A percentile compares a stretch with the other conserved stretches of the same genome.
phyloP scores from a whole-genome alignment of 495 filamentous ascomycete genomes.

The Neohortaea acidophila region DNA sequence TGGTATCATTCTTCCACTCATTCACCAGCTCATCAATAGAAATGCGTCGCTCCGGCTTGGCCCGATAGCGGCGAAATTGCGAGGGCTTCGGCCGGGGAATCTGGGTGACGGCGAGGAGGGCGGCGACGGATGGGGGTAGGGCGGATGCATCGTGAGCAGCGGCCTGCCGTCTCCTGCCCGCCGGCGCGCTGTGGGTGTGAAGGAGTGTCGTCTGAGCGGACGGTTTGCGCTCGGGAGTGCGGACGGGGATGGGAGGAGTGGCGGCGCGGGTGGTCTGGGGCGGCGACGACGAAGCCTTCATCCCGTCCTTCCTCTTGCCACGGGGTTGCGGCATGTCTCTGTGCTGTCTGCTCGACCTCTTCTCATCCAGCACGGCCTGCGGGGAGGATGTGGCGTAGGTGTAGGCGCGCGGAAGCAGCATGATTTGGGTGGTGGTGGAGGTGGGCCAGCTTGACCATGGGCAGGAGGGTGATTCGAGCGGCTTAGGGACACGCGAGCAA shows the following conservation, averaged over 20 bases:
- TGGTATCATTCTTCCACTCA: slow-evolving; percentile 26
- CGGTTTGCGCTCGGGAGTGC: not conserved
- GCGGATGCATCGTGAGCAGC: slow-evolving; percentile 19
- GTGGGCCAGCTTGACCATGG: too few relatives aligned
- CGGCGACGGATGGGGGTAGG: slow-evolving; percentile 30
- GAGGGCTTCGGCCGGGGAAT: slow-evolving; percentile 25
- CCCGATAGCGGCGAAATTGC: slow-evolving; percentile 15
- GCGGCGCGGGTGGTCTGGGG: slow-evolving; percentile 1
- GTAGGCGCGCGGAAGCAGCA: slow-evolving; percentile 17
- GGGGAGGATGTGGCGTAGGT: slow-evolving; percentile 12
- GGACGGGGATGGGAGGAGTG: slow-evolving; percentile 13
- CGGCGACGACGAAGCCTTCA: not conserved
- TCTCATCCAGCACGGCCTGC: slow-evolving; percentile 4
- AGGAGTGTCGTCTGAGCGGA: not conserved
- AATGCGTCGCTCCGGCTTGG: slow-evolving; percentile 13
- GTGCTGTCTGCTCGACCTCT: not conserved
- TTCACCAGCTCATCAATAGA: slow-evolving; percentile 30
- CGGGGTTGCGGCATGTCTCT: not conserved
- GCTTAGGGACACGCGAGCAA: not conserved
- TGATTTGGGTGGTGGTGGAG: too few relatives aligned
- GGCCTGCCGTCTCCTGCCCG: not conserved
- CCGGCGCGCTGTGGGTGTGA: too few relatives aligned
- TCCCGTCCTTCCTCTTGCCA: slow-evolving; percentile 1
- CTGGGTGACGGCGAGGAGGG: slow-evolving; percentile 29
- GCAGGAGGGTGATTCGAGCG: too few relatives aligned